Percentiles rank a stretch among this genome's conserved stretches.
Conservation (phyloP, 768 basidiomycete genomes). For the Dioszegia aurantiaca region DNA sequence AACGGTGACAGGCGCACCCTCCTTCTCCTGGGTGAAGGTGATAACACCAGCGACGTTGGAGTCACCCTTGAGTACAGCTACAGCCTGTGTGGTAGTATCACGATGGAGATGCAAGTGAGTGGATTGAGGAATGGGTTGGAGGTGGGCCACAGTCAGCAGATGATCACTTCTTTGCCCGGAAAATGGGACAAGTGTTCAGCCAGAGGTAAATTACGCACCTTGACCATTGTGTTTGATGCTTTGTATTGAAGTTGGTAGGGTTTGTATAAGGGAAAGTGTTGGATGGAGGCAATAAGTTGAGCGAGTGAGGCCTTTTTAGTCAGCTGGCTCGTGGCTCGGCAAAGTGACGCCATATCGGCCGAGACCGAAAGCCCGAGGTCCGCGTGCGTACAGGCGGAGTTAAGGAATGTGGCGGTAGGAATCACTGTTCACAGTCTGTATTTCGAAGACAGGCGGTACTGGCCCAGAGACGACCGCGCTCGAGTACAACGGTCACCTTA, state of each 20-base stretch:
- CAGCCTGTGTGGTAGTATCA: constrained; percentile 54
- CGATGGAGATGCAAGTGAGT: constrained; percentile 1
- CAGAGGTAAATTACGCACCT: constrained; percentile 24
- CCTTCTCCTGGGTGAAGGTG: constrained; percentile 61
- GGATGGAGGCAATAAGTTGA: constrained; percentile 11
- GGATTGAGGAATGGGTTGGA: background rate
- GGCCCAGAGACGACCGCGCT: too few relatives aligned
- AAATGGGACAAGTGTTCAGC: background rate
- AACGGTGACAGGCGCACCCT: constrained; percentile 60
- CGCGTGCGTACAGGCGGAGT: background rate
- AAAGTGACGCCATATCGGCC: too few relatives aligned
- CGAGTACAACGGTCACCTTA: too few relatives aligned
- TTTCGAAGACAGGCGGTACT: too few relatives aligned
- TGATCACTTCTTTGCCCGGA: background rate
- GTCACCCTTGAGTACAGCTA: constrained; percentile 64
- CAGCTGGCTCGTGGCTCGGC: constrained; percentile 2
- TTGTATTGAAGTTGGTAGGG: constrained; percentile 9
- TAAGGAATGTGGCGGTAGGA: constrained; percentile 4
- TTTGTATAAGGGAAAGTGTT: constrained; percentile 10
- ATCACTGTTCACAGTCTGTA: too few relatives aligned
- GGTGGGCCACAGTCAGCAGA: background rate
- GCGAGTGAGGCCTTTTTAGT: constrained; percentile 19
- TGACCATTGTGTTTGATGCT: constrained; percentile 41
- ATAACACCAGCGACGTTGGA: constrained; percentile 65
- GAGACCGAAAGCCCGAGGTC: too few relatives aligned